Percentiles rank a stretch among this genome's conserved stretches.
Evolutionary conservation across 2,329 filamentous ascomycete species (phyloP).

Genomic region (Sporothrix variecibatus): DNA sequence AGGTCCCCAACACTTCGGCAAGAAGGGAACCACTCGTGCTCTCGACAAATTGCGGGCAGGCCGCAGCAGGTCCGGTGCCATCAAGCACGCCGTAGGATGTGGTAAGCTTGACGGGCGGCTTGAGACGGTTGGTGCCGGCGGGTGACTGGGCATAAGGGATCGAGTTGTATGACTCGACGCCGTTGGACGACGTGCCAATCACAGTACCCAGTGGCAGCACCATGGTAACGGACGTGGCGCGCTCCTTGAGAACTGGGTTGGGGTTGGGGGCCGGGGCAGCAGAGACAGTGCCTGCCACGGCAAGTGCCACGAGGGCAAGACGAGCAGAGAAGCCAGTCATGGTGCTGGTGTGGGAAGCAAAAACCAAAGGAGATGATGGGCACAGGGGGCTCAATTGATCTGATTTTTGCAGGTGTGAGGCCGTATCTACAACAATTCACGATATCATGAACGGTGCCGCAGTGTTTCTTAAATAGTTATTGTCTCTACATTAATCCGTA

Average conservation of each 20-base stretch:
- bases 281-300: not conserved
- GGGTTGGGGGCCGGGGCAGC: not conserved
- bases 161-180: conserved; percentile 69
- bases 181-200: conserved; percentile 10
- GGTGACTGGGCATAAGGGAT: conserved; percentile 76
- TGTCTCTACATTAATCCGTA: not conserved
- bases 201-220: conserved; percentile 15
- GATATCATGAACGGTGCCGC: not conserved
- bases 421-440: not conserved
- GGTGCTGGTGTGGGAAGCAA: not conserved
- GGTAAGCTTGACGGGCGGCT: conserved; percentile 64
- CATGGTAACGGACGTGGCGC: conserved; percentile 18
- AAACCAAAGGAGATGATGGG: not conserved
- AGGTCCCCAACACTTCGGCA: not conserved
- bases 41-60: conserved; percentile 10
- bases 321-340: not conserved
- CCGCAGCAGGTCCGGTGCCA: conserved; percentile 56
- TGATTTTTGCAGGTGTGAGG: not conserved
- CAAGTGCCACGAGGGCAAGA: not conserved
- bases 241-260: conserved; percentile 6
- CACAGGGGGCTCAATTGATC: not conserved
- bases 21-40: conserved; percentile 7
- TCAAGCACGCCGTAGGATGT: conserved; percentile 60
- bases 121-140: conserved; percentile 64
- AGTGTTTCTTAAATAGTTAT: not conserved